Evolutionary conservation across 2,329 filamentous ascomycete species (phyloP), one percentile per base, ranked within the genome.

Genomic region (Anthostomella pinea): DNA sequence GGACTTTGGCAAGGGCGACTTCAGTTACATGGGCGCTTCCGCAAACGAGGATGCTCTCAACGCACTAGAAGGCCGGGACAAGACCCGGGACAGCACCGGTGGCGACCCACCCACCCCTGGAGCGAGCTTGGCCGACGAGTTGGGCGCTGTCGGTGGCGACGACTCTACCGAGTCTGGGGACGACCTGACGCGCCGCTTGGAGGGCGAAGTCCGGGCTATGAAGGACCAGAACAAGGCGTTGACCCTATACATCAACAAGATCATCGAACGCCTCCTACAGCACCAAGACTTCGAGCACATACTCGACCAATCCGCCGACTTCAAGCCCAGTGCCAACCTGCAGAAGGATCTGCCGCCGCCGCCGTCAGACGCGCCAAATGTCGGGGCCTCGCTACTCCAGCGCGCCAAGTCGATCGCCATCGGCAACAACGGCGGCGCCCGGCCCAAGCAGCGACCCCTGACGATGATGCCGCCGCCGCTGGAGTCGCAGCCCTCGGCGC

Each of bases 181-280:
- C 27, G 81, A 85, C 66, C 69, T 47, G 77, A 81, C 37, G 67
- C 83, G 83, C 53, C 80, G 79, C 34, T 71, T 93, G 9, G 90
- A 96, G 59, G 66, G 73, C 8, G 91, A 97, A 54, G 65, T 93
- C 50, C 88, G 85, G 63, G 74, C 78, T 7, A 70, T 87, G 52
- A 91, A 87, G 67, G 91, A 95, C 60, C 84, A 95, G 69, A 97
- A 98, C 72, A 97, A 97, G 70, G 93, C 93, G 19, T 73, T 98
- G 52, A 95, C 89, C 16, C 73, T 97, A 48, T 98, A 98, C 69
- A 96, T 98, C 71, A 95, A 97, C 77, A 95, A 93, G 69, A 97
- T 98, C 62, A 95, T 98, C 60, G 93, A 93, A 62, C 85, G 93
- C 38, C 79, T 98, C 28, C 76, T 98, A 45, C 86, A 95, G 59